Conservation (phyloP, 441 rosid species). For the Erysimum cheiri region DNA sequence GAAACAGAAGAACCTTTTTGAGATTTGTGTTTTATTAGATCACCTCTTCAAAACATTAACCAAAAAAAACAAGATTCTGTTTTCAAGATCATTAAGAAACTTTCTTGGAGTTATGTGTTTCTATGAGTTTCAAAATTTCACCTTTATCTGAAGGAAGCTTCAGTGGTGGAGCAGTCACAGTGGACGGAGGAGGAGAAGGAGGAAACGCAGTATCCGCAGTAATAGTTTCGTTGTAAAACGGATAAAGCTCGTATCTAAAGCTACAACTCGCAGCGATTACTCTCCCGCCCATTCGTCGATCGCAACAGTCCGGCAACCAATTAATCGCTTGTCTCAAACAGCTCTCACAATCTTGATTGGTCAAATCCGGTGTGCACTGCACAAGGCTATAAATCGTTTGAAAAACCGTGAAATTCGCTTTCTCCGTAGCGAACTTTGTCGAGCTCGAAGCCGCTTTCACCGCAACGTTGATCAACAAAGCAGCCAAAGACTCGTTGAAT, state of each 20-base stretch:
- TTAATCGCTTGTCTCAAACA: constrained; percentile 44
- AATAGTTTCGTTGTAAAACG: constrained; percentile 31
- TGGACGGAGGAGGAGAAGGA: constrained; percentile 19
- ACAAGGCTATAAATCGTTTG: constrained; percentile 45
- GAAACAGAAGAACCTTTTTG: neutral
- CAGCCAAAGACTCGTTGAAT: constrained; percentile 27
- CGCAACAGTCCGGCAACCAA: constrained; percentile 25
- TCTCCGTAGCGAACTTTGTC: constrained; percentile 29
- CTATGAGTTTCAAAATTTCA: neutral
- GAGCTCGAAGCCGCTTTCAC: constrained; percentile 21
- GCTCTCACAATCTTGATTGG: constrained; percentile 41
- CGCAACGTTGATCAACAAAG: constrained; percentile 21
- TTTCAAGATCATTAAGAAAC: neutral
- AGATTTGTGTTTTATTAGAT: neutral
- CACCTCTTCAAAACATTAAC: neutral
- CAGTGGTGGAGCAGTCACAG: constrained; percentile 13
- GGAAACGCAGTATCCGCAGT: neutral
- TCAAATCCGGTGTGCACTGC: constrained; percentile 64
- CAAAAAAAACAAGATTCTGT: neutral
- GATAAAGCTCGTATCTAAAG: constrained; percentile 47
- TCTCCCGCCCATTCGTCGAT: constrained; percentile 45
- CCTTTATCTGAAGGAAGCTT: constrained; percentile 26
- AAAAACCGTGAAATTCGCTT: constrained; percentile 27
- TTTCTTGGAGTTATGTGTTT: neutral
- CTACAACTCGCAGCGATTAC: constrained; percentile 49